Evolutionary conservation across 768 basidiomycete species (phyloP).

Genomic region (Mycena olivaceomarginata): DNA sequence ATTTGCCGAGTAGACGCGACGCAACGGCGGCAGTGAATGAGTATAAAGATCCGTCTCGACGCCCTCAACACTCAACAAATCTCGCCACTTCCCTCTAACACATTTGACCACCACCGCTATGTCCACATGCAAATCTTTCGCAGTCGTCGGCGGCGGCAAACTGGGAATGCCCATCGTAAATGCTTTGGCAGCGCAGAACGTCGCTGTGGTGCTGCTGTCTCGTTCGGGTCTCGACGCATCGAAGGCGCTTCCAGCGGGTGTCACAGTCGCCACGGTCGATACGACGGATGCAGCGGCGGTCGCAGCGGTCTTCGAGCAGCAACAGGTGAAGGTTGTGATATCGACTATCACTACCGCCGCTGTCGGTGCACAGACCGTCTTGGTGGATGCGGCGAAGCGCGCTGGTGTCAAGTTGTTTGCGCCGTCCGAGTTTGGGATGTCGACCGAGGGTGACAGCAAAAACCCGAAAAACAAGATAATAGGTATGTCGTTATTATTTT

Average conservation of each 20-base stretch:
- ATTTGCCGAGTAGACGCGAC: too few relatives aligned
- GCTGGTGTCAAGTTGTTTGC: conserved; percentile 34
- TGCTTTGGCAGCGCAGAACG: neutral
- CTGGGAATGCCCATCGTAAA: conserved; percentile 5
- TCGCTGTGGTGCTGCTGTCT: conserved; percentile 9
- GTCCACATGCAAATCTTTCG: conserved; percentile 11
- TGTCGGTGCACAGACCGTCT: conserved; percentile 46
- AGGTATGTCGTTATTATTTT: neutral
- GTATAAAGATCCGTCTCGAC: neutral
- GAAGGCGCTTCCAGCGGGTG: neutral
- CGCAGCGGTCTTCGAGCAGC: conserved; percentile 38
- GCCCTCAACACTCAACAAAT: neutral
- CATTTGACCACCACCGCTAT: neutral
- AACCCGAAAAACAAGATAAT: conserved; percentile 23
- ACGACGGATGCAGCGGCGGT: conserved; percentile 30
- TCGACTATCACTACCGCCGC: conserved; percentile 47
- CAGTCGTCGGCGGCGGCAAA: neutral
- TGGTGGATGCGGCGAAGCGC: conserved; percentile 52
- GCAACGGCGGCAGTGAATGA: too few relatives aligned
- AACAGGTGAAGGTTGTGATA: conserved; percentile 51
- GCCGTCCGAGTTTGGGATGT: conserved; percentile 13
- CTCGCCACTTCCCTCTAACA: neutral
- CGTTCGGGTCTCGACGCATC: neutral
- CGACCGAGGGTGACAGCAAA: conserved; percentile 11
- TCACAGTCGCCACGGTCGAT: conserved; percentile 15